Percentiles rank a stretch among this genome's conserved stretches.
Evolutionary conservation across 225 moss, liverwort and hornwort genomes (phyloP).

Genomic region (Physcomitrium patens): DNA sequence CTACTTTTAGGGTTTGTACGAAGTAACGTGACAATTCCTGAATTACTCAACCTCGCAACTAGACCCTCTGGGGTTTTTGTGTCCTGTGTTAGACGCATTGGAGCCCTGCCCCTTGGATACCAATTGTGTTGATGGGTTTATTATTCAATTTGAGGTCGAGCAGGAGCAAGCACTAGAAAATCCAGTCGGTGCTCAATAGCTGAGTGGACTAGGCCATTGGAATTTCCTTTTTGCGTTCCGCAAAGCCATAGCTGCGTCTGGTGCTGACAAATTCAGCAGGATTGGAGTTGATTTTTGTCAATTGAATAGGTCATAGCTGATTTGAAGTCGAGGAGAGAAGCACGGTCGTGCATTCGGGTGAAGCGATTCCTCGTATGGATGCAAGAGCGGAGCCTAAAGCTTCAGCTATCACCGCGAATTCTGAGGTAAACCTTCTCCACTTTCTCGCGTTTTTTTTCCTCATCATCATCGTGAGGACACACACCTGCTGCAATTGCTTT

Average conservation of each 20-base stretch:
- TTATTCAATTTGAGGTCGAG: not conserved
- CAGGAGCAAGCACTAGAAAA: too few species aligned
- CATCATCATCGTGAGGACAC: not conserved
- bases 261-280: not conserved
- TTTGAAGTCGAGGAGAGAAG: not conserved
- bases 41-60: not conserved
- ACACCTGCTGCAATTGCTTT: not conserved
- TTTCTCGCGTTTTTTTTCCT: not conserved
- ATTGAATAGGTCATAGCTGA: not conserved
- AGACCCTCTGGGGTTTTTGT: not conserved
- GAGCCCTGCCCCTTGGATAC: not conserved
- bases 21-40: not conserved
- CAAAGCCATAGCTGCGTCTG: not conserved
- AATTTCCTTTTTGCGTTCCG: not conserved
- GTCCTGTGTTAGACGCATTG: not conserved
- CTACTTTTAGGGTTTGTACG: not conserved
- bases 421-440: constrained; percentile 16
- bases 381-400: constrained; percentile 14
- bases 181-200: not conserved
- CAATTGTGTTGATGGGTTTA: not conserved
- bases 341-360: constrained; percentile 8
- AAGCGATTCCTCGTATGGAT: constrained; percentile 4
- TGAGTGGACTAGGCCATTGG: not conserved
- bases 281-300: not conserved
- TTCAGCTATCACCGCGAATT: constrained; percentile 9